These are phyloP conservation scores for Cucumis sativus DNA, from an alignment of 306 rosid species.

Conservation along the genomic window Cucumber_9930_V3 NC_026656.2:344501-345000, in stretches of 20 bases:
- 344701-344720: background rate
- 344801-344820: slow-evolving; percentile 78
- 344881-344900: slow-evolving; percentile 35
- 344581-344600: slow-evolving; percentile 86
- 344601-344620: slow-evolving; percentile 93
- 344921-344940: slow-evolving; percentile 93
- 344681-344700: background rate
- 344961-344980: slow-evolving; percentile 44
- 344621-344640: slow-evolving; percentile 96
- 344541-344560: slow-evolving; percentile 89
- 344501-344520: slow-evolving; percentile 25
- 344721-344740: slow-evolving; percentile 85
- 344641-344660: slow-evolving; percentile 52
- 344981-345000: background rate
- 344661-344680: slow-evolving; percentile 10
- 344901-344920: slow-evolving; percentile 93
- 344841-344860: slow-evolving; percentile 4
- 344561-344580: slow-evolving; percentile 97
- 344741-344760: slow-evolving; percentile 87
- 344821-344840: slow-evolving; percentile 16
- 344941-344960: slow-evolving; percentile 96
- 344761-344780: slow-evolving; percentile 89
- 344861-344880: background rate
- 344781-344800: slow-evolving; percentile 98
- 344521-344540: slow-evolving; percentile 92